Evolutionary conservation across 257 asterid species (phyloP), one percentile per base, ranked within the genome.

Genomic region (Hygrophila difformis): DNA sequence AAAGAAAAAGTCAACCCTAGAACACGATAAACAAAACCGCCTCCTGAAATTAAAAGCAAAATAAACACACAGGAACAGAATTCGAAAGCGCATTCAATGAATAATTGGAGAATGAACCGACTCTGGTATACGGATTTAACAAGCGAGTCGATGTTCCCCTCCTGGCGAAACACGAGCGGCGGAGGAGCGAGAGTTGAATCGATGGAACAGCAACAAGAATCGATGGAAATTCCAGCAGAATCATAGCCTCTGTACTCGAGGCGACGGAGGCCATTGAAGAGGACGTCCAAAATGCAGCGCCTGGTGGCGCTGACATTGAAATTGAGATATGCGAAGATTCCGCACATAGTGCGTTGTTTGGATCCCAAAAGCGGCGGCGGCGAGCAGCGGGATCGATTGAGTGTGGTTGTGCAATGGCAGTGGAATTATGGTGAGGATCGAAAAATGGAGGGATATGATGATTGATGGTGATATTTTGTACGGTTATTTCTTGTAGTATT

Each of bases 191-290:
- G 24, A 55, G 7, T 23, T 36, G 51, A 60, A 67, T 43, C 36
- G 0, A 57, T 33, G 12, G 64, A 59, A 7, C 29, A 5, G 13
- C 6, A n/a, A 11, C 74, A 61, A 64, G 66, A 53, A 54, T 70
- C 88, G 37, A 83, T 72, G 45, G 85, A 57, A 39, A 91, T 64
- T 16, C 98, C 98, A 35, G 98, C 75, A 36, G 98, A 91, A 80
- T 91, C 98, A 26, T 91, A 91, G 39, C 98, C 98, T 60, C 99
- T 66, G 54, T 91, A 91, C 84, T 91, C 99, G 79, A 91, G 63
- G 17, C 99, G 94, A 6, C 99, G 71, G 51, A 87, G 80, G 18
- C 94, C 94, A 60, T 78, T 74, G 62, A 80, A 91, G 6, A 91
- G 66, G 6, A 91, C 82, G 60, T 82, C 93, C 36, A 91, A 45